Percentiles rank a stretch among this genome's conserved stretches.
These are phyloP conservation scores for Colletotrichum sansevieriae DNA, from an alignment of 2,329 filamentous ascomycete species.

Conservation along the genomic window DNA sequence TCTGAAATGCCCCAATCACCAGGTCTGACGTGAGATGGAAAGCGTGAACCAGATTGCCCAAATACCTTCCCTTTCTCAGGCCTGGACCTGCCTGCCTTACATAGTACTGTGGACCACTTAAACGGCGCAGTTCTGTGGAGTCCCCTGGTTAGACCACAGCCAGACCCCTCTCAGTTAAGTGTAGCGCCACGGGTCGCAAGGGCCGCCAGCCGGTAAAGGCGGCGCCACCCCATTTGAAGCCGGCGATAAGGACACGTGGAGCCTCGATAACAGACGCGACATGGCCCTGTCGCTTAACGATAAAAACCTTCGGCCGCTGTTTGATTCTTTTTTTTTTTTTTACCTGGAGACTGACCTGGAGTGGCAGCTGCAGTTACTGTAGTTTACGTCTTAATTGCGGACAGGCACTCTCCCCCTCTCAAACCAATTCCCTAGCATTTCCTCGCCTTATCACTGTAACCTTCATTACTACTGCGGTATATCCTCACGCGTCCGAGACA, in stretches of 20 bases:
- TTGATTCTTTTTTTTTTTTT: not conserved
- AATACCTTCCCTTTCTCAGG: too few relatives aligned
- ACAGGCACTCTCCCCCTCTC: not conserved
- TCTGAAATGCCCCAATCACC: too few relatives aligned
- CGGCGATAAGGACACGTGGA: slow-evolving; percentile 41
- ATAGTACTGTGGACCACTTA: too few relatives aligned
- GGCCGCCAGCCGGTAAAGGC: slow-evolving; percentile 27
- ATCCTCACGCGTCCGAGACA: slow-evolving; percentile 10
- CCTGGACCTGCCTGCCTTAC: too few relatives aligned
- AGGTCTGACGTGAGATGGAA: too few relatives aligned
- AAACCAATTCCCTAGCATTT: not conserved
- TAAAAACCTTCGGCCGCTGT: not conserved
- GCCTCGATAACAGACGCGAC: slow-evolving; percentile 27
- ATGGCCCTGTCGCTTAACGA: slow-evolving; percentile 17
- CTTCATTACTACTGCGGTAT: not conserved
- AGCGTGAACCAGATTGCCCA: too few relatives aligned
- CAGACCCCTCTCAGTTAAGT: not conserved
- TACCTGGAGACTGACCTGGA: not conserved
- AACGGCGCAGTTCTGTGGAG: not conserved
- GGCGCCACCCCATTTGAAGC: slow-evolving; percentile 21
- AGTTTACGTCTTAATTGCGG: not conserved
- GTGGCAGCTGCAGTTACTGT: not conserved
- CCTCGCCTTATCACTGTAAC: not conserved
- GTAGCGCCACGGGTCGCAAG: slow-evolving; percentile 18
- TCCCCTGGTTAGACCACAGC: not conserved